Evolutionary conservation across 2,329 filamentous ascomycete species (phyloP).

Genomic region (Trichoderma gracile): DNA sequence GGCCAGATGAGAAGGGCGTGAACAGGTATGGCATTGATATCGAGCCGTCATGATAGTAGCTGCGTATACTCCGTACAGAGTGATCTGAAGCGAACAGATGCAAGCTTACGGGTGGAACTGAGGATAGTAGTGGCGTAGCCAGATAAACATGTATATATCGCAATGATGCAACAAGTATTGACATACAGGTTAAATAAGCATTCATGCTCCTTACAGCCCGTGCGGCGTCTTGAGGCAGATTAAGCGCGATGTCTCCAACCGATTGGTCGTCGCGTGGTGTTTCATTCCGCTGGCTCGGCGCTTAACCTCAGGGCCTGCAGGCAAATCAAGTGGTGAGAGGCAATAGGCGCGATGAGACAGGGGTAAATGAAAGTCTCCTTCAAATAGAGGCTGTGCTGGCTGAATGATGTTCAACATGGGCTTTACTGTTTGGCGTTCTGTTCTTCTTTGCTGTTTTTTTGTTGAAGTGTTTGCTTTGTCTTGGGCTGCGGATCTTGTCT

Average conservation of each 20-base stretch:
- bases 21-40: constrained; percentile 17
- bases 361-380: neutral
- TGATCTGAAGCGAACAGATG: too few species aligned
- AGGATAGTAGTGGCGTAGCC: too few species aligned
- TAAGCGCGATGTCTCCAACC: neutral
- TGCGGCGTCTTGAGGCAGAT: neutral
- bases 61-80: too few species aligned
- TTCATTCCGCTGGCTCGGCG: constrained; percentile 12
- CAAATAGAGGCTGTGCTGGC: neutral
- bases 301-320: neutral
- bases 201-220: neutral
- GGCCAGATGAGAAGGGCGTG: constrained; percentile 7
- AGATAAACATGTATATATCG: neutral
- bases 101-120: too few species aligned
- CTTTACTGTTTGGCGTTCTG: neutral
- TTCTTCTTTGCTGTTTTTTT: neutral
- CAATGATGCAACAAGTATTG: neutral
- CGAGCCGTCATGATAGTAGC: neutral
- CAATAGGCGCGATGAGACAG: neutral
- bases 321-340: neutral
- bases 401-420: neutral
- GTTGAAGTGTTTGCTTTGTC: neutral
- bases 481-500: neutral
- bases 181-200: neutral
- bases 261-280: constrained; percentile 18